Conservation (phyloP, 2,329 filamentous ascomycete genomes). For the Ophiostoma sp. region DNA sequence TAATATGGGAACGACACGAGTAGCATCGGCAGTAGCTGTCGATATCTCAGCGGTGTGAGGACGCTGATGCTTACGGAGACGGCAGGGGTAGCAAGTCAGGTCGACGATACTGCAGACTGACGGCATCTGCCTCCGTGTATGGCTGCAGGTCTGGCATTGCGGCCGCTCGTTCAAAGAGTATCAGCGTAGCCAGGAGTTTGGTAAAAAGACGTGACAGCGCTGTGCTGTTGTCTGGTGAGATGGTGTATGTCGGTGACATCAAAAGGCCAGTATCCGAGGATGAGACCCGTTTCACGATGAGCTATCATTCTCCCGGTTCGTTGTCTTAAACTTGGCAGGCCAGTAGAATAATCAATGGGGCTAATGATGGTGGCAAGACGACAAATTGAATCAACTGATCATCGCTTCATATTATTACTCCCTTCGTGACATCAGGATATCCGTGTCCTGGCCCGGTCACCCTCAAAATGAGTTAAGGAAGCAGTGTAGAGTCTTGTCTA, state of each 20-base stretch:
- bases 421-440: not conserved
- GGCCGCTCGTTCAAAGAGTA: not conserved
- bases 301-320: too few species aligned
- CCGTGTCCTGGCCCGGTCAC: too few species aligned
- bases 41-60: not conserved
- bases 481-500: too few species aligned
- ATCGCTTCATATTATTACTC: not conserved
- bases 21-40: not conserved
- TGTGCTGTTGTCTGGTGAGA: not conserved
- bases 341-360: not conserved
- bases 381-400: not conserved
- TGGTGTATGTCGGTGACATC: not conserved
- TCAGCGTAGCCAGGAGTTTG: not conserved
- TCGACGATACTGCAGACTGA: not conserved
- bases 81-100: not conserved
- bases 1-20: not conserved
- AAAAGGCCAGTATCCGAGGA: too few species aligned
- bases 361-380: not conserved
- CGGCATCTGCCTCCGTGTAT: not conserved
- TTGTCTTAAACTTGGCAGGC: not conserved
- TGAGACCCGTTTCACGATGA: too few species aligned
- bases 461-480: too few species aligned
- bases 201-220: not conserved
- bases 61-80: not conserved
- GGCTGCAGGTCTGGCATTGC: not conserved